Evolutionary conservation across 176 grass and related monocot species (phyloP).

Genomic region (Poa annua): DNA sequence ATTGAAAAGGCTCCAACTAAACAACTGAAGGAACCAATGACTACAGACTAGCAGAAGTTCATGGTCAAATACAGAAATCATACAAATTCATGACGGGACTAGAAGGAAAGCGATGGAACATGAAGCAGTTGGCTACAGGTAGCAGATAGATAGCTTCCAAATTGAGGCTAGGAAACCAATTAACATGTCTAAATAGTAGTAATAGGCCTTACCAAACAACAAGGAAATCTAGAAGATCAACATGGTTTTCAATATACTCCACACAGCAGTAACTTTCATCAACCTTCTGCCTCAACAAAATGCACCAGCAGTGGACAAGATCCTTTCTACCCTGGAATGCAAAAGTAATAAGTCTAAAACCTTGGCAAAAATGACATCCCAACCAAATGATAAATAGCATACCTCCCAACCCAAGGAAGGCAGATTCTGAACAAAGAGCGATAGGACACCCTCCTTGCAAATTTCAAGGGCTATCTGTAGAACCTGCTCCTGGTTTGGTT

Average conservation of each 20-base stretch:
- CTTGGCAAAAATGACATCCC: not conserved
- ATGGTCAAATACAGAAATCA: slow-evolving; percentile 1
- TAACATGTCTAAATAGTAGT: not conserved
- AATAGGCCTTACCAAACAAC: slow-evolving; percentile 81
- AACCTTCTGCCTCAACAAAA: slow-evolving; percentile 90
- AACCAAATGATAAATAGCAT: slow-evolving; percentile 39
- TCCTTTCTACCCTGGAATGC: slow-evolving; percentile 89
- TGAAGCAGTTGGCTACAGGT: not conserved
- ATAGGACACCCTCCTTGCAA: slow-evolving; percentile 85
- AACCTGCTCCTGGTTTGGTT: slow-evolving; percentile 89
- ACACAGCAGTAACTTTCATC: slow-evolving; percentile 74
- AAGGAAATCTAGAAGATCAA: slow-evolving; percentile 96
- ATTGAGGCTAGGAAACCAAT: slow-evolving; percentile 9
- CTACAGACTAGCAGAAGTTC: not conserved
- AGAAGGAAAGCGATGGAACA: slow-evolving; percentile 6
- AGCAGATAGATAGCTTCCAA: slow-evolving; percentile 21
- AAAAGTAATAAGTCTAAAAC: slow-evolving; percentile 29
- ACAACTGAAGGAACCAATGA: slow-evolving; percentile 5
- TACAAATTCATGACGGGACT: slow-evolving; percentile 14
- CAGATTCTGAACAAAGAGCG: slow-evolving; percentile 88
- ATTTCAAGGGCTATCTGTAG: slow-evolving; percentile 87
- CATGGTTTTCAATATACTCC: slow-evolving; percentile 89
- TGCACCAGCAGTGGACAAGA: slow-evolving; percentile 84
- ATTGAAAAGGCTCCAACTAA: not conserved
- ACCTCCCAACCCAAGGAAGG: slow-evolving; percentile 96